Base-by-base conservation (phyloP, 805 yeast species). In the Saccharomyces paradoxus region DNA sequence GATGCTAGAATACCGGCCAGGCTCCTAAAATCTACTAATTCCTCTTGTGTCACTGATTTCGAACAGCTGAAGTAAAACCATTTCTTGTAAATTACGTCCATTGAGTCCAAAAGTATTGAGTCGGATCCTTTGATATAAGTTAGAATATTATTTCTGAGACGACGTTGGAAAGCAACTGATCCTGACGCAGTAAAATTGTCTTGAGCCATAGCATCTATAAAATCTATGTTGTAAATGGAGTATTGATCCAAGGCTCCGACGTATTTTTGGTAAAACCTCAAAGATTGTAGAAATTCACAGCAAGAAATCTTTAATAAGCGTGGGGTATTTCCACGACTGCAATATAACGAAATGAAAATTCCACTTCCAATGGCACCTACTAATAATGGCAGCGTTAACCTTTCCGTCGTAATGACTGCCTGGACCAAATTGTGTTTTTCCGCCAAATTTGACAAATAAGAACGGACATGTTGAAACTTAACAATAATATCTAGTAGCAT, bases 1-100 rank as follows among this genome's bases (percentile, higher is more conserved):
- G 89, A 80, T 2, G 89, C 88, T 56, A 87, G 66, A 56, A 84
- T 81, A 7, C 91, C 94, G 2, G 89, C 82, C 63, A 77, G 83
- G 63, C 83, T 85, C 58, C 86, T 74, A 66, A 82, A 81, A 26
- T 81, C 76, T n/a, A 70, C 56, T 28, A 68, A 55, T 65, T 80
- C 68, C 60, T 76, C 58, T 59, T 69, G 54, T 53, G 69, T 58
- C 2, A 72, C 52, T 27, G 59, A 62, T 27, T 48, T 50, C 13
- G 22, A 59, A 31, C 51, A 53, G 17, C 58, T 55, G 48, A 58
- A 59, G 13, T 49, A 59, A 29, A 58, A 52, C 68, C 70, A 65
- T 28, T 65, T 63, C 57, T 69, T 37, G 71, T 74, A 53, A 74
- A 80, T 52, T 56, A 66, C 41, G 60, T 71, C 54, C 56, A 71